Percentiles rank a stretch among this genome's conserved stretches.
Conservation (phyloP, 345 rosid species). For the Salix arbutifolia region DNA sequence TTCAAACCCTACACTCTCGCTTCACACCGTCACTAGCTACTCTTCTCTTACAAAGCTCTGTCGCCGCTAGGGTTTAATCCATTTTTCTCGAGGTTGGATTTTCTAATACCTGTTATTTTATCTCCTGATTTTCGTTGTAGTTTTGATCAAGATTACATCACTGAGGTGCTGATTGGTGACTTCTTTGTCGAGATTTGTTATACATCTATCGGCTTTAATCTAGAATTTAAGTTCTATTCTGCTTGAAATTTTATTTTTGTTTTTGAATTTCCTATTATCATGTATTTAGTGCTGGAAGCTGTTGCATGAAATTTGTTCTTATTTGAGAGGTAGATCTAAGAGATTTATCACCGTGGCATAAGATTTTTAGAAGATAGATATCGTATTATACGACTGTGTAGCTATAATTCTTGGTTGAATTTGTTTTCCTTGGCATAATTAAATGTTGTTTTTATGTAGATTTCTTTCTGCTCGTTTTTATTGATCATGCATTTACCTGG, state of each 20-base stretch:
- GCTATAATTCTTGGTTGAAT: too few species aligned
- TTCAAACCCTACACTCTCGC: not conserved
- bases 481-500: not conserved
- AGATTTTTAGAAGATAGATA: not conserved
- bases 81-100: not conserved
- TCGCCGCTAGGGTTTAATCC: not conserved
- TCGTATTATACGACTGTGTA: not conserved
- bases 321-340: not conserved
- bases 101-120: too few species aligned
- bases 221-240: not conserved
- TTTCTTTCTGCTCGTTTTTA: too few species aligned
- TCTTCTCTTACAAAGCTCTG: not conserved
- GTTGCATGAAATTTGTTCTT: not conserved
- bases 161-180: not conserved
- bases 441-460: not conserved
- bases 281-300: too few species aligned
- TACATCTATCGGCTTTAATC: not conserved
- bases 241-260: not conserved
- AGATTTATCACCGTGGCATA: too few species aligned
- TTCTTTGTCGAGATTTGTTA: not conserved
- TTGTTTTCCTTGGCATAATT: not conserved
- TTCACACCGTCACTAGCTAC: not conserved
- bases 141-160: too few species aligned
- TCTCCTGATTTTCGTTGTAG: too few species aligned
- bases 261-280: too few species aligned